These are phyloP conservation scores for Clonostachys solani DNA, from an alignment of 2,329 filamentous ascomycete species.

Conservation along the genomic window DNA sequence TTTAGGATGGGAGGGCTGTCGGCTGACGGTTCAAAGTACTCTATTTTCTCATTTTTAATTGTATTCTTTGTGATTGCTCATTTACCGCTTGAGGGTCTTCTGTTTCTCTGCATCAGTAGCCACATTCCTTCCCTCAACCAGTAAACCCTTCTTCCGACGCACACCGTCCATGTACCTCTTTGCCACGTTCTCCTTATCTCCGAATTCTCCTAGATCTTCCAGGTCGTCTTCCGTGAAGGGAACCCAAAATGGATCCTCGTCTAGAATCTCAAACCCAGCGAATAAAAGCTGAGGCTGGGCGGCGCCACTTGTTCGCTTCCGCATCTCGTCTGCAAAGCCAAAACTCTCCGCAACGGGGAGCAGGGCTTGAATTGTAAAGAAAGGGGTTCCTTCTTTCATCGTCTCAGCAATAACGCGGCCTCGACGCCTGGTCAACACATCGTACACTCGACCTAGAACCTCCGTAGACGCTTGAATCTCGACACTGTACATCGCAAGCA, in stretches of 20 bases:
- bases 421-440: constrained; percentile 85
- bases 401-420: constrained; percentile 86
- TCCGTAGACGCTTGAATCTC: constrained; percentile 97
- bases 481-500: constrained; percentile 96
- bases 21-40: too few species aligned
- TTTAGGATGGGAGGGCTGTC: too few species aligned
- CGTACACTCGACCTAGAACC: constrained; percentile 92
- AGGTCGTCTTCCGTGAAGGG: constrained; percentile 94
- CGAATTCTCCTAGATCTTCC: constrained; percentile 91
- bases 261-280: constrained; percentile 84
- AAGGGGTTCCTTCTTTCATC: constrained; percentile 92
- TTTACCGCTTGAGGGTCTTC: constrained; percentile 60
- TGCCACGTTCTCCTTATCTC: constrained; percentile 91
- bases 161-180: constrained; percentile 95
- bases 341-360: constrained; percentile 94
- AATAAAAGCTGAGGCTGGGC: constrained; percentile 93
- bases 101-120: constrained; percentile 92
- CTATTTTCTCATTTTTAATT: too few species aligned
- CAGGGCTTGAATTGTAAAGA: constrained; percentile 87
- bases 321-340: constrained; percentile 93
- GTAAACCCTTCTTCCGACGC: constrained; percentile 77
- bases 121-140: constrained; percentile 73
- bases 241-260: constrained; percentile 97
- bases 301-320: constrained; percentile 86
- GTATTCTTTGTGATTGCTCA: too few species aligned